phyloP scores from a whole-genome alignment of 2,329 filamentous ascomycete species.

The Diplodia seriata region DNA sequence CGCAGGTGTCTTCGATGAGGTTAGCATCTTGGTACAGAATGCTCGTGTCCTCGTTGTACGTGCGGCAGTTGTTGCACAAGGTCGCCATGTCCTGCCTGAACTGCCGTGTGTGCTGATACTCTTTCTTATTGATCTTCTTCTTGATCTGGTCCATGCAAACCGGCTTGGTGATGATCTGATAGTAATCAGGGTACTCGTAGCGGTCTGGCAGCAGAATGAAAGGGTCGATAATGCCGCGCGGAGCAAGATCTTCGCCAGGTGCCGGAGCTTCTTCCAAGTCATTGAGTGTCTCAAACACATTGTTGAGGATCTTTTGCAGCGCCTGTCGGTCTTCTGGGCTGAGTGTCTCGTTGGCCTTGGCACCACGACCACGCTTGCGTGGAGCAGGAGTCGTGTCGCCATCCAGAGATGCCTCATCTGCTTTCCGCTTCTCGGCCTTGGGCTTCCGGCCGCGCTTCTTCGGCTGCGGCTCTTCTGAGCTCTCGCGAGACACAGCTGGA shows the following conservation, averaged over 20 bases:
- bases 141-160: slow-evolving; percentile 97
- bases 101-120: slow-evolving; percentile 82
- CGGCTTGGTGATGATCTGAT: slow-evolving; percentile 86
- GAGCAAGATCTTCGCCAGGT: slow-evolving; percentile 59
- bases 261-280: slow-evolving; percentile 71
- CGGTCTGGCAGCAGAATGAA: slow-evolving; percentile 92
- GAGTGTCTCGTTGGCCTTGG: slow-evolving; percentile 71
- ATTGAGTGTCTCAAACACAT: slow-evolving; percentile 81
- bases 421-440: slow-evolving; percentile 84
- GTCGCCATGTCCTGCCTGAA: slow-evolving; percentile 82
- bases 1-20: slow-evolving; percentile 73
- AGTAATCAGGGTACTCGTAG: slow-evolving; percentile 92
- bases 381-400: slow-evolving; percentile 68
- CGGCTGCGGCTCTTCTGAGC: slow-evolving; percentile 77
- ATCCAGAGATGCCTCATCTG: slow-evolving; percentile 67
- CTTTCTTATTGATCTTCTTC: slow-evolving; percentile 93
- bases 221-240: slow-evolving; percentile 87
- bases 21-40: slow-evolving; percentile 91
- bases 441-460: slow-evolving; percentile 87
- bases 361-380: slow-evolving; percentile 73
- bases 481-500: slow-evolving; percentile 78
- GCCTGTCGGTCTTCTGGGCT: slow-evolving; percentile 72
- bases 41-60: slow-evolving; percentile 96
- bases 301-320: slow-evolving; percentile 81
- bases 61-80: slow-evolving; percentile 89